phyloP scores from a whole-genome alignment of 2,329 filamentous ascomycete species.

The Ceratocystis destructans region DNA sequence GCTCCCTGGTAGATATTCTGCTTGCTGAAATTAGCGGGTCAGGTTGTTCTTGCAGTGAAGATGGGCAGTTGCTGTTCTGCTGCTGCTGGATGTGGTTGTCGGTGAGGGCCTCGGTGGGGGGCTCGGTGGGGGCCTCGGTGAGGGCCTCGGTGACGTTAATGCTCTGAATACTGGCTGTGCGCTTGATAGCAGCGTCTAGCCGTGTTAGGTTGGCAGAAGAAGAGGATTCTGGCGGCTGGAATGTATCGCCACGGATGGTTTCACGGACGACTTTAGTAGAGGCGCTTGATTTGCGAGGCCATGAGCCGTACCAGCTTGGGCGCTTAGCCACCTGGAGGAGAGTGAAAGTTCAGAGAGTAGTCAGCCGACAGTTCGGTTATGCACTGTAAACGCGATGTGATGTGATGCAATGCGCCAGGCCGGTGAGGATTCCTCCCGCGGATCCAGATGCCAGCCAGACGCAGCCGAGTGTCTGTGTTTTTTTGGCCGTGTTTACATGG shows the following conservation, averaged over 20 bases:
- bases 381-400: not conserved
- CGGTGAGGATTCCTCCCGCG: not conserved
- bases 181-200: conserved; percentile 30
- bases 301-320: conserved; percentile 50
- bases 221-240: conserved; percentile 33
- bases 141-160: conserved; percentile 8
- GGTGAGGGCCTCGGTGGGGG: not conserved
- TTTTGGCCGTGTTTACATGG: not conserved
- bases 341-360: not conserved
- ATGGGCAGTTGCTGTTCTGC: not conserved
- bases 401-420: not conserved
- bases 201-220: conserved; percentile 37
- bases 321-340: conserved; percentile 35
- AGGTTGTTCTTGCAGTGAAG: not conserved
- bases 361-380: not conserved
- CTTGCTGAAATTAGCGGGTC: not conserved
- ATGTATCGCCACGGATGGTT: conserved; percentile 44
- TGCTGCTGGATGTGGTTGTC: not conserved
- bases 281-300: conserved; percentile 45
- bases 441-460: not conserved
- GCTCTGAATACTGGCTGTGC: conserved; percentile 24
- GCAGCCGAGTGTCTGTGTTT: not conserved
- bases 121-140: not conserved
- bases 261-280: conserved; percentile 48
- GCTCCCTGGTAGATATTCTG: not conserved